Conservation (phyloP, 2,329 filamentous ascomycete genomes). For the Colletotrichum simmondsii region DNA sequence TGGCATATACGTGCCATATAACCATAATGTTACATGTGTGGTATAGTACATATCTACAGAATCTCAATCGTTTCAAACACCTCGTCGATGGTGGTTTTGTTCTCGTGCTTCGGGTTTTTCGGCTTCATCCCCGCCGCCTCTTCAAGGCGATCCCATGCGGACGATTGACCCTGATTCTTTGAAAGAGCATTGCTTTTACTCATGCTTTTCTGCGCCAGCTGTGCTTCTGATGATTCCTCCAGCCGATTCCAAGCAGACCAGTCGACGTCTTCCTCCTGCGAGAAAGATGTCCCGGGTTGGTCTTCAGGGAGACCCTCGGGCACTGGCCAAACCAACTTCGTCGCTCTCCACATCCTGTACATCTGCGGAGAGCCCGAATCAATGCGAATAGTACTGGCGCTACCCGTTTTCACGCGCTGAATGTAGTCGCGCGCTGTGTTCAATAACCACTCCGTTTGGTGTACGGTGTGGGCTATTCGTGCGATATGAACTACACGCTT, state of each 20-base stretch:
- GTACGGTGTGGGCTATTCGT: not conserved
- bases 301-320: not conserved
- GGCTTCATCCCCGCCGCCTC: not conserved
- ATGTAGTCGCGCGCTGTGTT: not conserved
- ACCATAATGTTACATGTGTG: not conserved
- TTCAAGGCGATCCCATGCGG: not conserved
- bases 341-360: not conserved
- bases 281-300: not conserved
- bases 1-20: not conserved
- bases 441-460: not conserved
- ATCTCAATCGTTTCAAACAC: not conserved
- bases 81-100: not conserved
- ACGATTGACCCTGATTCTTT: not conserved
- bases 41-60: conserved; percentile 11
- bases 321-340: not conserved
- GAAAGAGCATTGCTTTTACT: not conserved
- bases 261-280: not conserved
- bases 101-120: not conserved
- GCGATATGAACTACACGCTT: not conserved
- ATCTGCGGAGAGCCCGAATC: not conserved
- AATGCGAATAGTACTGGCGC: not conserved
- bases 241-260: not conserved
- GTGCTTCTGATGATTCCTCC: not conserved
- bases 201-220: not conserved
- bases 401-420: not conserved